Conservation (phyloP, 1,139 yeast genomes). For the Protomyces inouyei region DNA sequence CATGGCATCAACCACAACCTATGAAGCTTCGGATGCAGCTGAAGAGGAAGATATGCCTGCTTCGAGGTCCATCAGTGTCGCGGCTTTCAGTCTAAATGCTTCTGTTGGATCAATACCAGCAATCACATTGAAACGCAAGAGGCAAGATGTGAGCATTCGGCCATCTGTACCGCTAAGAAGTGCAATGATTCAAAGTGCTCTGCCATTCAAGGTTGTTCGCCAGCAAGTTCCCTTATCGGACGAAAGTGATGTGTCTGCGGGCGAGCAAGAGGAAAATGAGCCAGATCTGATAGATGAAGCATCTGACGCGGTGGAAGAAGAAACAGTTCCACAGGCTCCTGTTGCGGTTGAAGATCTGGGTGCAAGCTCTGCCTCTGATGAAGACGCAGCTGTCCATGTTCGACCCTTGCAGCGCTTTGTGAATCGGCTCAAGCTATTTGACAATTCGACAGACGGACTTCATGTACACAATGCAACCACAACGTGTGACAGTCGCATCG, state of each 20-base stretch:
- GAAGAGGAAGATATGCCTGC: background rate
- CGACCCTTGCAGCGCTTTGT: constrained; percentile 6
- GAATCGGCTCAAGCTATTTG: constrained; percentile 7
- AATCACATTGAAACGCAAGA: background rate
- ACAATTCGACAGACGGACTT: constrained; percentile 1
- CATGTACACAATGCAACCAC: background rate
- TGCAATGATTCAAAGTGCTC: background rate
- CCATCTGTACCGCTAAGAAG: background rate
- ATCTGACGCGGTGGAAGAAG: background rate
- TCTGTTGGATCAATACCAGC: background rate
- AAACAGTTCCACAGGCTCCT: background rate
- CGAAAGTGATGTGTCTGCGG: too few relatives aligned
- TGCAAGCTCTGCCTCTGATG: background rate
- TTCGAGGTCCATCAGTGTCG: background rate
- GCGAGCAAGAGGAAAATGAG: background rate
- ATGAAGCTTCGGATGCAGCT: background rate
- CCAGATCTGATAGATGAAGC: background rate
- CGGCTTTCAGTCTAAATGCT: background rate
- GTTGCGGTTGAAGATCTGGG: background rate
- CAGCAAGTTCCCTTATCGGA: too few relatives aligned
- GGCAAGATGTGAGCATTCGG: background rate
- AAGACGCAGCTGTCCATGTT: background rate
- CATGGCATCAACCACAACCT: background rate
- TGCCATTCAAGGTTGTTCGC: background rate
- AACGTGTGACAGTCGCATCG: background rate